Evolutionary conservation across 2,329 filamentous ascomycete species (phyloP), one percentile per base, ranked within the genome.

Genomic region (Cordyceps farinosa): DNA sequence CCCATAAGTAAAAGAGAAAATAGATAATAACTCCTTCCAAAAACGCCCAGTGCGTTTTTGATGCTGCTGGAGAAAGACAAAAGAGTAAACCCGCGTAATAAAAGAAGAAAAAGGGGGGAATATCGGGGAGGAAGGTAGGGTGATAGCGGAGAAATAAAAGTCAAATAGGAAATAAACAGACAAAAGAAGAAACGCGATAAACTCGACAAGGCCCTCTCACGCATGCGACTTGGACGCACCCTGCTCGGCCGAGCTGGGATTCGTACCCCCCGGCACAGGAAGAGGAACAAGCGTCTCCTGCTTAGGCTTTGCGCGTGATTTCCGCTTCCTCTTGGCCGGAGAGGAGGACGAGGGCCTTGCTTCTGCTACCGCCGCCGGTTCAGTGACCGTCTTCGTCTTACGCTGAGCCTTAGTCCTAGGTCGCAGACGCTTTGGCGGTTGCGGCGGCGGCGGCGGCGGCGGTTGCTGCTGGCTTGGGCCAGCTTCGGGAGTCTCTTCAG

Each of bases 351-450:
- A 11, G 8, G 3, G 22, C 29, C 38, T 5, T 40, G 13, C 38
- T 5, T 11, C 15, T 15, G 54, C 54, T 27, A n/a, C 10, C 38
- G 10, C 15, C 8, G 34, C 22, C 15, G 9, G 3, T 6, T n/a
- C 36, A 22, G n/a, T 15, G 4, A 15, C 27, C 22, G 40, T 54
- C 13, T 38, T 61, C 22, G 40, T 54, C 13, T 38, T 61, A 6
- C 58, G 58, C 50, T 45, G 58, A 27, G 30, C 22, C 32, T 61
- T 53, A 17, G 47, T 54, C 42, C 58, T 51, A 10, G 38, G 57
- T 11, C 57, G 57, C 30, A 61, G 30, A 36, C 59, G 59, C 40
- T 51, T 51, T 15, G n/a, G 22, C 22, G 45, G 45, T 15, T 34
- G 22, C 22, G 45, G 45, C 3, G 15, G n/a, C 22, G 34, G 34